phyloP scores from a whole-genome alignment of 257 asterid genomes.

The Solanum habrochaites region DNA sequence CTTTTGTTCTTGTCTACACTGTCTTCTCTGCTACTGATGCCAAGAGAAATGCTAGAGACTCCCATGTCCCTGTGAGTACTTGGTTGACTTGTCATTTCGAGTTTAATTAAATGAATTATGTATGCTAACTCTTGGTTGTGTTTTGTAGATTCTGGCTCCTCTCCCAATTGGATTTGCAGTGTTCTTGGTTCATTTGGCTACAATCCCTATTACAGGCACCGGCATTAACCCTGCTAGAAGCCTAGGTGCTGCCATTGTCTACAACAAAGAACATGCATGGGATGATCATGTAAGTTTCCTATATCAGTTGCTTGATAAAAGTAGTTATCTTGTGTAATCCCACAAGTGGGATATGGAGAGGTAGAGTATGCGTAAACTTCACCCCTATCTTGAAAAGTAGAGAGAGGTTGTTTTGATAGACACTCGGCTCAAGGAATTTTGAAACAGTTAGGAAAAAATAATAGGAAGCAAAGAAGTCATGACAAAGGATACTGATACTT shows the following conservation, averaged over 20 bases:
- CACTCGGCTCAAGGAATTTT: background rate
- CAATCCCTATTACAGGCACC: conserved; percentile 72
- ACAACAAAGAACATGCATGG: conserved; percentile 62
- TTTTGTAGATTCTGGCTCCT: conserved; percentile 58
- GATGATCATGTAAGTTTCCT: conserved; percentile 49
- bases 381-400: background rate
- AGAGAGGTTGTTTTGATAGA: background rate
- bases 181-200: conserved; percentile 74
- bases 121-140: background rate
- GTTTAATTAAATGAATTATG: background rate
- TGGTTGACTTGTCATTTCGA: background rate
- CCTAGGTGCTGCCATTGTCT: conserved; percentile 67
- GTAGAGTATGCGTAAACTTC: too few relatives aligned
- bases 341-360: background rate
- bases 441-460: too few relatives aligned
- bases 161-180: conserved; percentile 77
- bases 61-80: conserved; percentile 69
- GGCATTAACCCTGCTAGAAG: conserved; percentile 80
- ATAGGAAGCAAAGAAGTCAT: background rate
- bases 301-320: background rate
- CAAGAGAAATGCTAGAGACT: conserved; percentile 79
- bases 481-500: background rate
- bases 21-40: conserved; percentile 88
- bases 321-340: background rate
- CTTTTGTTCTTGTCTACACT: conserved; percentile 68